A percentile compares a stretch with the other conserved stretches of the same genome.
These are phyloP conservation scores for Rhizopus sp. DNA, from an alignment of 371 early-diverging fungal species.

Conservation along the genomic window DNA sequence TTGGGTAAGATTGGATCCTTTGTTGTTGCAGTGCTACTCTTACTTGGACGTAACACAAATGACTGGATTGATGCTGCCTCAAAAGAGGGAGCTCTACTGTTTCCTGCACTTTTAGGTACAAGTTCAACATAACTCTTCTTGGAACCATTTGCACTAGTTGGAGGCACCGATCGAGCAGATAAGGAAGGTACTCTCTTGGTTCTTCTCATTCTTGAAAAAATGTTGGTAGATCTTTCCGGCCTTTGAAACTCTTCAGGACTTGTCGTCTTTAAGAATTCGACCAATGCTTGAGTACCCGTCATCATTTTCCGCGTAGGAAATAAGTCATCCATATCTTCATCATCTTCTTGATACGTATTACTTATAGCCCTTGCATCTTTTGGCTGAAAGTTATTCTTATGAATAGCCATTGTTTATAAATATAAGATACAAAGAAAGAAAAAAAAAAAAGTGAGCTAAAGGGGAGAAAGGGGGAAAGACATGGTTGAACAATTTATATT, in stretches of 20 bases:
- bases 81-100: constrained; percentile 22
- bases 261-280: constrained; percentile 48
- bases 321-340: constrained; percentile 20
- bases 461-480: neutral
- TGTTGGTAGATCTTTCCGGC: constrained; percentile 23
- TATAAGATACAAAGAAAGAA: neutral
- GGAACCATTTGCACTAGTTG: constrained; percentile 12
- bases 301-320: constrained; percentile 27
- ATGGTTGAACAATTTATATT: neutral
- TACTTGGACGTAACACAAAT: constrained; percentile 19
- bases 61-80: constrained; percentile 21
- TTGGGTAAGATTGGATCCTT: constrained; percentile 36
- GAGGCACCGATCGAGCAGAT: constrained; percentile 22
- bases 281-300: constrained; percentile 44
- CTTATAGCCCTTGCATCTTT: constrained; percentile 28
- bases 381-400: constrained; percentile 23
- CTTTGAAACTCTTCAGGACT: constrained; percentile 53
- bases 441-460: constrained; percentile 6
- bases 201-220: constrained; percentile 38
- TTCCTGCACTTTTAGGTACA: constrained; percentile 27
- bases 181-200: constrained; percentile 25
- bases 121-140: constrained; percentile 39
- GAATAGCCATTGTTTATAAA: constrained; percentile 8
- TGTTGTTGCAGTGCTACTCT: constrained; percentile 1
- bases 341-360: constrained; percentile 18